Base-by-base conservation (phyloP, 352 stramenopile genomes). In the Phytophthora palmivora region DNA sequence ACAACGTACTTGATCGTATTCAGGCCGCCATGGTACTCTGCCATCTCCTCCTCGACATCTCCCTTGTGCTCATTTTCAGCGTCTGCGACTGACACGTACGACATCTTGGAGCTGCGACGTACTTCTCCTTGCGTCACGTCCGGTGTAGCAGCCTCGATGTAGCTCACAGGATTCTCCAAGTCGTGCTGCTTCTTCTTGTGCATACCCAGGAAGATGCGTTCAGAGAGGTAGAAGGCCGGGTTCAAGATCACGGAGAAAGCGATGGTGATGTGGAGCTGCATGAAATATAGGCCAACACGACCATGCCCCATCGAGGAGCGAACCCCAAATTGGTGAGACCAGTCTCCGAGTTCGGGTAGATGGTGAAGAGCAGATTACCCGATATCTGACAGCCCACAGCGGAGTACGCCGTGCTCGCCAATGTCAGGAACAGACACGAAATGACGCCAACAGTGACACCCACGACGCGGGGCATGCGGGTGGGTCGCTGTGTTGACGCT, bases 351-450 rank as follows among this genome's bases (percentile, higher is more conserved):
- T 70, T 46, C 18, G 61, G 59, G 41, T 66, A 68, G 58, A 86
- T 84, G n/a, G 77, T 64, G 49, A 82, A 86, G 21, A 86, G 60
- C 33, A 86, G 41, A 67, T 85, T 85, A 43, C 74, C 70, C 12
- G 76, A 71, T 50, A 85, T 85, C 48, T 85, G 76, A 52, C 76
- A 85, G 11, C 76, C 76, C 1, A 76, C 61, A 18, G 58, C 62
- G 10, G 57, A 76, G 63, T 82, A 82, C 18, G 64, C 77, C 4
- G 68, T 61, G 14, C 55, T 48, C 5, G 65, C 74, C 33, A 83
- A 43, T 16, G 66, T 46, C 14, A 82, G 19, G 63, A 85, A 85
- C 37, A 83, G 53, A 32, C 44, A 46, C 7, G 75, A 82, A 14
- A 78, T 72, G 41, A 84, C 41, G 6, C 34, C 54, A 2, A 85